Evolutionary conservation across 805 yeast genomes (phyloP), one percentile per base, ranked within the genome.

Genomic region (Metschnikowia drakensbergensis): DNA sequence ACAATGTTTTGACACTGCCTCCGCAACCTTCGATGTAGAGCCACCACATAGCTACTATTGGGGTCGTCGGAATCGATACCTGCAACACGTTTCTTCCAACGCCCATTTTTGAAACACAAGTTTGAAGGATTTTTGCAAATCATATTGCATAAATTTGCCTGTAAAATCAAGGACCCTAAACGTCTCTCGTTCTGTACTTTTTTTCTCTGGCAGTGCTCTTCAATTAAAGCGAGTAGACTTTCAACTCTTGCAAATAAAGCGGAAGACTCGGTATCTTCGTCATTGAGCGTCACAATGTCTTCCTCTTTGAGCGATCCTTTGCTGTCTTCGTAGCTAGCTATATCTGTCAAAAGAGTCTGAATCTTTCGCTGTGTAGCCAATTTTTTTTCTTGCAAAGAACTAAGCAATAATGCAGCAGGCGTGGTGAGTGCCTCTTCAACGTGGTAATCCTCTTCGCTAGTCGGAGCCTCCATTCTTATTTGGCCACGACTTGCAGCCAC

Each of bases 1-100:
- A 48, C n/a, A 11, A 55, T 52, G 34, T 55, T 55, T 13, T 33
- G 22, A 8, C 50, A 45, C 33, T 55, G 59, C 29, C 40, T 38
- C 22, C 45, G 45, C 45, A 42, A 42, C 13, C 45, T 32, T 7
- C 30, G 17, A 30, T 42, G 31, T 17, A 42, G 27, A 7, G 45
- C 29, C 17, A 13, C 30, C 32, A 42, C 37, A 27, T 28, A 34
- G 8, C 9, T 3, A n/a, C 31, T 34, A 3, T 29, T 35, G 4
- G 39, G 30, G n/a, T 44, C 51, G 22, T 42, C 51, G n/a, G 45
- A 37, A 11, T 42, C 46, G 28, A 42, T 28, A 5, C 17, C 50
- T 36, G 7, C 37, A 33, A 13, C 17, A 42, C 28, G 44, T 40
- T 26, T 43, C 37, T 11, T 44, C 45, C 55, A 55, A 22, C 37